phyloP scores from a whole-genome alignment of 768 basidiomycete genomes.

The Sarcomyxa edulis region DNA sequence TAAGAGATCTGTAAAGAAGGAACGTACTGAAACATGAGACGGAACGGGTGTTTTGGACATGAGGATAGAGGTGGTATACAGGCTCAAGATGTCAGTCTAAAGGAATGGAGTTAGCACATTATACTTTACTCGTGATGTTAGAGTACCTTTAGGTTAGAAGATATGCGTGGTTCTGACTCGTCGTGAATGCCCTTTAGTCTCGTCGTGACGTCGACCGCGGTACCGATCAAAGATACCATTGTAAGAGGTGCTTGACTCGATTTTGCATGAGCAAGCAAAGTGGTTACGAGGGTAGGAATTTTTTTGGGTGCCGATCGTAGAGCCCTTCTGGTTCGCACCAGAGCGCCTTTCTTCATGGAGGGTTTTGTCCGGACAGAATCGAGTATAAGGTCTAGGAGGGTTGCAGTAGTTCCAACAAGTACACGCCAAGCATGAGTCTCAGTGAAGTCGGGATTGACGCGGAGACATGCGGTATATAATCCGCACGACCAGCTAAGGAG shows the following conservation, averaged over 20 bases:
- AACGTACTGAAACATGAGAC: conserved; percentile 51
- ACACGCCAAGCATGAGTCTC: conserved; percentile 43
- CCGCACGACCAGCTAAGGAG: conserved; percentile 69
- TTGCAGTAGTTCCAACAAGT: conserved; percentile 53
- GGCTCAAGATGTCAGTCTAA: conserved; percentile 51
- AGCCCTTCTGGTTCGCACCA: conserved; percentile 60
- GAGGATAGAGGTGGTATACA: conserved; percentile 59
- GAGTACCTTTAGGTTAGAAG: conserved; percentile 41
- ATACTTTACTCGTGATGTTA: not conserved
- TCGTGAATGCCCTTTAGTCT: conserved; percentile 56
- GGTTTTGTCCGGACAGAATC: conserved; percentile 48
- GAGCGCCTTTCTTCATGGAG: conserved; percentile 54
- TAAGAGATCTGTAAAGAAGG: not conserved
- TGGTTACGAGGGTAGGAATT: conserved; percentile 45
- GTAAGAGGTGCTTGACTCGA: conserved; percentile 33
- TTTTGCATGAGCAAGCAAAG: conserved; percentile 48
- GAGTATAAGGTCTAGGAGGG: conserved; percentile 53
- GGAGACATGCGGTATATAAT: conserved; percentile 49
- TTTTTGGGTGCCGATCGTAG: conserved; percentile 50
- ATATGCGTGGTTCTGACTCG: conserved; percentile 33
- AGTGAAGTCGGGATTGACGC: conserved; percentile 37
- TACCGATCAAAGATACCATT: conserved; percentile 54
- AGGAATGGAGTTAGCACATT: not conserved
- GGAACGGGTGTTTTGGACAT: conserved; percentile 64
- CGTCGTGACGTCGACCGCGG: conserved; percentile 64